These are phyloP conservation scores for Trichoderma virens DNA, from an alignment of 495 filamentous ascomycete genomes.

Conservation along the genomic window DNA sequence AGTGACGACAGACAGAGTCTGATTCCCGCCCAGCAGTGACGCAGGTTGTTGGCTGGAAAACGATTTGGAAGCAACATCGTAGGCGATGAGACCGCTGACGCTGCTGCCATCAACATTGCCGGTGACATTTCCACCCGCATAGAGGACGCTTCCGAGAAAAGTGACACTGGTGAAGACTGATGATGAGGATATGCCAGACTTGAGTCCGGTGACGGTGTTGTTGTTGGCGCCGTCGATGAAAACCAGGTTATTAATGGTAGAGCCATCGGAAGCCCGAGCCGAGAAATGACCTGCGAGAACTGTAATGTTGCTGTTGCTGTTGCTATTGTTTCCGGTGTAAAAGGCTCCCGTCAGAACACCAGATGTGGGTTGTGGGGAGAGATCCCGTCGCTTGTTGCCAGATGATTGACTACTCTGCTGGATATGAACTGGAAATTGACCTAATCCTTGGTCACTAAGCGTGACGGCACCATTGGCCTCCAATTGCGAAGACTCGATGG, in stretches of 20 bases:
- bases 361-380: constrained; percentile 37
- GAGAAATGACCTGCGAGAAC: constrained; percentile 84
- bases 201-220: constrained; percentile 62
- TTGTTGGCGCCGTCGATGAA: constrained; percentile 55
- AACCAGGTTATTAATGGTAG: constrained; percentile 66
- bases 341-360: constrained; percentile 73
- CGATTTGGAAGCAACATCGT: constrained; percentile 57
- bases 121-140: constrained; percentile 70
- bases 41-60: constrained; percentile 60
- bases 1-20: constrained; percentile 67
- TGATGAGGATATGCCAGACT: constrained; percentile 54
- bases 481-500: constrained; percentile 61
- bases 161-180: constrained; percentile 69
- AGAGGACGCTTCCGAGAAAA: constrained; percentile 61
- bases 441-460: constrained; percentile 43
- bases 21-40: constrained; percentile 55
- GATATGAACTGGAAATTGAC: constrained; percentile 55
- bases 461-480: constrained; percentile 61
- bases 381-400: constrained; percentile 43
- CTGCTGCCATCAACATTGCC: constrained; percentile 55
- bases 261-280: constrained; percentile 60
- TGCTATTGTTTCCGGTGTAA: constrained; percentile 57
- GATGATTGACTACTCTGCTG: constrained; percentile 29
- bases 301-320: constrained; percentile 70
- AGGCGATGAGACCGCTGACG: constrained; percentile 70